phyloP scores from a whole-genome alignment of 148 eudicot genomes.

The Dysphania ambrosioides region DNA sequence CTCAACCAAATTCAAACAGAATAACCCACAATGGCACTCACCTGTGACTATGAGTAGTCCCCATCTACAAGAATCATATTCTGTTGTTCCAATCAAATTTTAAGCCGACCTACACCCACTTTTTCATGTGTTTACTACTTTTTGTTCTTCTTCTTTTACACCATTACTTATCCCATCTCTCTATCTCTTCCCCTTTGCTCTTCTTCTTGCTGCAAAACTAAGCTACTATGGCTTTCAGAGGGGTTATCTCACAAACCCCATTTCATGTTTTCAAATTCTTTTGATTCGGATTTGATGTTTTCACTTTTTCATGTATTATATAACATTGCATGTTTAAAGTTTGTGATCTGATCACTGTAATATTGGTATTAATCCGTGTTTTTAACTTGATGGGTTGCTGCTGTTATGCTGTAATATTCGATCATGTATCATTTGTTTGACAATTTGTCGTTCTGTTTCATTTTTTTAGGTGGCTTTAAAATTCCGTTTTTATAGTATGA shows the following conservation, averaged over 20 bases:
- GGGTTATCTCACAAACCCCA: constrained; percentile 23
- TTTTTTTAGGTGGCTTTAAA: not conserved
- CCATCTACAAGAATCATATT: constrained; percentile 8
- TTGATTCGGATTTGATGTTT: not conserved
- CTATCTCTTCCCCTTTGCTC: constrained; percentile 11
- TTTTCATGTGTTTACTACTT: constrained; percentile 11
- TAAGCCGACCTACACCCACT: constrained; percentile 3
- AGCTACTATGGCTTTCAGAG: constrained; percentile 57
- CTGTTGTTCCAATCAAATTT: not conserved
- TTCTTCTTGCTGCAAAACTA: constrained; percentile 22
- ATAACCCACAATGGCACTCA: not conserved
- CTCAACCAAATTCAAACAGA: not conserved
- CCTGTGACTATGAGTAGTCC: not conserved
- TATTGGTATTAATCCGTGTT: not conserved
- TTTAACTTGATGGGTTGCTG: not conserved
- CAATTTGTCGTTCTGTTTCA: not conserved
- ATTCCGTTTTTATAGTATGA: not conserved
- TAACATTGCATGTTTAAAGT: constrained; percentile 7
- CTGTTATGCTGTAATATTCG: not conserved
- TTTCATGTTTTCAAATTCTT: not conserved
- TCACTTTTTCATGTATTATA: not conserved
- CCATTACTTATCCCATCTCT: not conserved
- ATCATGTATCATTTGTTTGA: not conserved
- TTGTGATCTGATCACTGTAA: not conserved
- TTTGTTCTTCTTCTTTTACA: not conserved